phyloP scores from a whole-genome alignment of 2,329 filamentous ascomycete species.

The Cladobotryum mycophilum region DNA sequence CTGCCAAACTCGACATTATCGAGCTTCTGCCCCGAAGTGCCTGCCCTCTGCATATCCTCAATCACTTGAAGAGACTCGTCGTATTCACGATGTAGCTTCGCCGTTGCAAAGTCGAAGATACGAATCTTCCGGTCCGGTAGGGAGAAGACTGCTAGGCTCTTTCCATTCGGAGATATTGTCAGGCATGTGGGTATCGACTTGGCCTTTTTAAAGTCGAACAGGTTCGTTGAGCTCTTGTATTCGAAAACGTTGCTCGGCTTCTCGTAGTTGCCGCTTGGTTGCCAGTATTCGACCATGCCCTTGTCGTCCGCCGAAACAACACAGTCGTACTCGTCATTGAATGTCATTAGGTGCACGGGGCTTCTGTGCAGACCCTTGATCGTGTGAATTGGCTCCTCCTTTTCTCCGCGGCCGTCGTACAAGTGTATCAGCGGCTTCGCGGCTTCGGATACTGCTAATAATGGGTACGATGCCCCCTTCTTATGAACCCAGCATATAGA shows the following conservation, averaged over 20 bases:
- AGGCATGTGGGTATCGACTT: constrained; percentile 79
- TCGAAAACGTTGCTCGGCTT: constrained; percentile 90
- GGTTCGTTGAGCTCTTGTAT: constrained; percentile 86
- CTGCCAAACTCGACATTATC: constrained; percentile 91
- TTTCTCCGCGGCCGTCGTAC: constrained; percentile 86
- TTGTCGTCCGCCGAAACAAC: constrained; percentile 82
- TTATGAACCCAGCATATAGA: constrained; percentile 89
- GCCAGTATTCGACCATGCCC: constrained; percentile 98
- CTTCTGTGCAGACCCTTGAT: constrained; percentile 74
- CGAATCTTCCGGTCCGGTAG: constrained; percentile 91
- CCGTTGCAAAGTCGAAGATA: constrained; percentile 85
- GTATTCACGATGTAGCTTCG: constrained; percentile 84
- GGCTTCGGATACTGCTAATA: constrained; percentile 77
- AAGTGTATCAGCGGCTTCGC: constrained; percentile 67
- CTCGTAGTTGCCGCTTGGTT: constrained; percentile 70
- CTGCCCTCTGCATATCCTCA: constrained; percentile 94
- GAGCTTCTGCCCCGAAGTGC: constrained; percentile 70
- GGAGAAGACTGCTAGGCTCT: constrained; percentile 82
- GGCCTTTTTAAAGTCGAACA: constrained; percentile 96
- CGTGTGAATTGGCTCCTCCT: constrained; percentile 66
- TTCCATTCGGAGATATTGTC: constrained; percentile 77
- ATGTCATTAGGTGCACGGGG: constrained; percentile 78
- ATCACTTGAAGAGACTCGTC: constrained; percentile 88
- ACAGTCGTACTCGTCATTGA: constrained; percentile 84
- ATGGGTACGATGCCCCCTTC: constrained; percentile 77